Percentiles rank a stretch among this genome's conserved stretches.
Evolutionary conservation across 2,329 filamentous ascomycete genomes (phyloP).

Genomic region (Ophiostoma populinum): DNA sequence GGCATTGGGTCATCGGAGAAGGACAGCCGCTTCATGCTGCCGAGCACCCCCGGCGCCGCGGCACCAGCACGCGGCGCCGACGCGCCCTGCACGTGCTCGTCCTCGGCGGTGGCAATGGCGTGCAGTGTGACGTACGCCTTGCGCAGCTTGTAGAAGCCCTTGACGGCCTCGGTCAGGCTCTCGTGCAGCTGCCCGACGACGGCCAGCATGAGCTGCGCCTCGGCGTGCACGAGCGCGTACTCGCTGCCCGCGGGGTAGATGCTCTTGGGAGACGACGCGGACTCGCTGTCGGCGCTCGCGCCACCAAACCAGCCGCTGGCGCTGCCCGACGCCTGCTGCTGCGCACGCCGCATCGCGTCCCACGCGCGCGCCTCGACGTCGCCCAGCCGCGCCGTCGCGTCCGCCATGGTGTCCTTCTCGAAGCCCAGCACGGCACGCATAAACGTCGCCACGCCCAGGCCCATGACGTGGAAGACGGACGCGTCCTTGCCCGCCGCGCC

Average conservation of each 20-base stretch:
- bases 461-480: conserved; percentile 80
- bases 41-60: background rate
- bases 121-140: conserved; percentile 78
- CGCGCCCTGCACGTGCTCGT: conserved; percentile 15
- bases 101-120: conserved; percentile 58
- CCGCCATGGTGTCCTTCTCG: conserved; percentile 78
- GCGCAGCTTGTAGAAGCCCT: conserved; percentile 80
- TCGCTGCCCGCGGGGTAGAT: conserved; percentile 75
- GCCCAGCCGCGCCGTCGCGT: conserved; percentile 55
- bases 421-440: conserved; percentile 76
- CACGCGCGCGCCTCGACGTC: conserved; percentile 63
- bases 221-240: conserved; percentile 66
- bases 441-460: conserved; percentile 66
- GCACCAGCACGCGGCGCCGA: background rate
- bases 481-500: conserved; percentile 29
- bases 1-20: conserved; percentile 20
- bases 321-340: conserved; percentile 39
- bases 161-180: conserved; percentile 77
- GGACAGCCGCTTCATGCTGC: conserved; percentile 7
- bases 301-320: conserved; percentile 1
- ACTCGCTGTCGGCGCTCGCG: background rate
- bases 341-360: conserved; percentile 58
- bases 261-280: conserved; percentile 16
- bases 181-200: conserved; percentile 83
- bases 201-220: conserved; percentile 77